Percentiles rank a stretch among this genome's conserved stretches.
Evolutionary conservation across 192 early-diverging fungal species (phyloP).

Genomic region (Tieghemiomyces parasiticus): DNA sequence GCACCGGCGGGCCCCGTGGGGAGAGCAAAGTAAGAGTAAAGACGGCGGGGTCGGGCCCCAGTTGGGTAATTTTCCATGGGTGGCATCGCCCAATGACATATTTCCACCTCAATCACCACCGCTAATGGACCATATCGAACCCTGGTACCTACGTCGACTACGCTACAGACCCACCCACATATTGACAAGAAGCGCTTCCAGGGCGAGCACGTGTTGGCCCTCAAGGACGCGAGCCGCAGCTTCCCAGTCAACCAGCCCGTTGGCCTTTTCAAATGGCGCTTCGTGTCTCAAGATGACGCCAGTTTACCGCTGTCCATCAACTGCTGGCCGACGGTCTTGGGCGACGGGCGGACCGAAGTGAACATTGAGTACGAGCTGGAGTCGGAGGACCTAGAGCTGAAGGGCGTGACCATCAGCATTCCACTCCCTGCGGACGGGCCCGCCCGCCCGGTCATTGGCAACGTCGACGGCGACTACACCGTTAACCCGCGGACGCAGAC

Average conservation of each 20-base stretch:
- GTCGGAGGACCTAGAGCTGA: slow-evolving; percentile 55
- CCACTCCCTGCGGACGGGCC: slow-evolving; percentile 69
- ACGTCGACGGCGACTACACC: slow-evolving; percentile 69
- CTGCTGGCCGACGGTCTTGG: slow-evolving; percentile 93
- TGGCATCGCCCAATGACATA: too few species aligned
- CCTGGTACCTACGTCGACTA: not conserved
- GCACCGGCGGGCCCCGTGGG: too few species aligned
- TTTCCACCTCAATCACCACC: too few species aligned
- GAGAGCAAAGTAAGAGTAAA: too few species aligned
- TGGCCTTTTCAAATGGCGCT: slow-evolving; percentile 82
- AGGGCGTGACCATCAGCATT: slow-evolving; percentile 77
- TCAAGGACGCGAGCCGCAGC: slow-evolving; percentile 63
- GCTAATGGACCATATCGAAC: too few species aligned
- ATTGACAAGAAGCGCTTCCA: slow-evolving; percentile 85
- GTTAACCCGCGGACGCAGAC: slow-evolving; percentile 52
- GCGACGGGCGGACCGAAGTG: slow-evolving; percentile 77
- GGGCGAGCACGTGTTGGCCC: slow-evolving; percentile 48
- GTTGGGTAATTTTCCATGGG: too few species aligned
- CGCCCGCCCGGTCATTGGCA: slow-evolving; percentile 54
- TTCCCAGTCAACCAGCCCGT: slow-evolving; percentile 80
- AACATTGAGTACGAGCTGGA: slow-evolving; percentile 95
- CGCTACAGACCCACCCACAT: slow-evolving; percentile 79
- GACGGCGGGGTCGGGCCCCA: too few species aligned
- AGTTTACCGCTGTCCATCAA: slow-evolving; percentile 72
- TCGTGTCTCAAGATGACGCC: slow-evolving; percentile 65